Evolutionary conservation across 2,329 filamentous ascomycete species (phyloP).

Genomic region (Diaporthe sp.): DNA sequence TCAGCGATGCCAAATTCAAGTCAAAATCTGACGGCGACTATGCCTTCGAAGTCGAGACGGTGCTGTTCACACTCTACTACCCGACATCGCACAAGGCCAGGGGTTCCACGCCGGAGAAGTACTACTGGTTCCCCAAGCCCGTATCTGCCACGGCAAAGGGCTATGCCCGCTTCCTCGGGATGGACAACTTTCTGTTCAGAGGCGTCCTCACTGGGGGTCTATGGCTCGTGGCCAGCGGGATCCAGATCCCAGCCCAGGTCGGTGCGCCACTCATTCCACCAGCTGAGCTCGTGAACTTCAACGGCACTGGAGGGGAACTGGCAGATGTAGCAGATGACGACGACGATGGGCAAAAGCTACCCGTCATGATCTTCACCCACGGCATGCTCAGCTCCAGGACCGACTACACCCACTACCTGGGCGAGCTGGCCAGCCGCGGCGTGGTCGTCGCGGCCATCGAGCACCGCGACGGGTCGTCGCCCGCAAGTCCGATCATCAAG

Average conservation of each 20-base stretch:
- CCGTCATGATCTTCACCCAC: constrained; percentile 66
- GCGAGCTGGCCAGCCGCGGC: constrained; percentile 64
- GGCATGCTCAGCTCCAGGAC: constrained; percentile 65
- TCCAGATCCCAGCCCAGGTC: constrained; percentile 35
- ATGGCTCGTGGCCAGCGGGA: constrained; percentile 35
- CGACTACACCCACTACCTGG: constrained; percentile 66
- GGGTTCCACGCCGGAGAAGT: not conserved
- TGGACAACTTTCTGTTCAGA: constrained; percentile 38
- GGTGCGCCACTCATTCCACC: constrained; percentile 36
- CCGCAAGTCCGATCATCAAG: constrained; percentile 58
- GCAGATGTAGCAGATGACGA: not conserved
- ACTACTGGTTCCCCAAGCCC: constrained; percentile 40
- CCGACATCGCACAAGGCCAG: constrained; percentile 13
- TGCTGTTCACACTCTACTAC: constrained; percentile 42
- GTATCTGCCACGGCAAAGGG: constrained; percentile 37
- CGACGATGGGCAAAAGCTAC: constrained; percentile 48
- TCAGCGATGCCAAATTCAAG: constrained; percentile 30
- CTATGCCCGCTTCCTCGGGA: constrained; percentile 37
- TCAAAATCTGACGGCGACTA: constrained; percentile 20
- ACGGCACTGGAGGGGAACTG: not conserved
- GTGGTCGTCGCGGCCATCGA: constrained; percentile 65
- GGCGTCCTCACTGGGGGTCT: constrained; percentile 17
- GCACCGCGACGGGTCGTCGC: constrained; percentile 66
- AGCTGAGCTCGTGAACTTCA: not conserved
- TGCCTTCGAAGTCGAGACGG: constrained; percentile 41